phyloP scores from a whole-genome alignment of 2,329 filamentous ascomycete species.

The Allantophomopsis lycopodina region DNA sequence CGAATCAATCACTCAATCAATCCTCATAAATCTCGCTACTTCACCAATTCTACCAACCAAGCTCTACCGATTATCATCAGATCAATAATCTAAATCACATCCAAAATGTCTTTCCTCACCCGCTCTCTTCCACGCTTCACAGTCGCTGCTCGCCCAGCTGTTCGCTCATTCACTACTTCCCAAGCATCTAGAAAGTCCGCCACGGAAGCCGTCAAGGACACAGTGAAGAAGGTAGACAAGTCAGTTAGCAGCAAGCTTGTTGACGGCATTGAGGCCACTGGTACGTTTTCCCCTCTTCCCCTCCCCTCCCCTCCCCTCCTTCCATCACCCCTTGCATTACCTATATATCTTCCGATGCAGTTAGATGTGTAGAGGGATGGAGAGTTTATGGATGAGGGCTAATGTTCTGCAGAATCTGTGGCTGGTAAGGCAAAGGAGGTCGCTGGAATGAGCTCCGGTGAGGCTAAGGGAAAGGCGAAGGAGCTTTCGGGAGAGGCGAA shows the following conservation, averaged over 20 bases:
- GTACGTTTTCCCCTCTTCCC: conserved; percentile 24
- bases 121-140: conserved; percentile 27
- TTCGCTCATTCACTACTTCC: conserved; percentile 35
- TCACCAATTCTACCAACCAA: not conserved
- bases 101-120: conserved; percentile 39
- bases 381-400: not conserved
- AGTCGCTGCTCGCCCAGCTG: conserved; percentile 17
- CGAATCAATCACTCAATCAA: not conserved
- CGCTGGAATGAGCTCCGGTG: not conserved
- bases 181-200: conserved; percentile 30
- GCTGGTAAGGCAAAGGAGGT: not conserved
- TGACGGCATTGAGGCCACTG: conserved; percentile 42
- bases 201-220: conserved; percentile 43
- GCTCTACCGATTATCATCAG: not conserved
- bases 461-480: not conserved
- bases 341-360: not conserved
- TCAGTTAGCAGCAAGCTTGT: conserved; percentile 46
- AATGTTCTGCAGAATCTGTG: not conserved
- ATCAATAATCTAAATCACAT: conserved; percentile 1
- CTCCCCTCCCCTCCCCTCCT: not conserved
- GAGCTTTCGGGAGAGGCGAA: not conserved
- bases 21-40: not conserved
- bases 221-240: conserved; percentile 43
- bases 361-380: too few species aligned
- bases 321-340: not conserved